Evolutionary conservation across 2,329 filamentous ascomycete genomes (phyloP), one percentile per base, ranked within the genome.

Genomic region (Penicillium sp.): DNA sequence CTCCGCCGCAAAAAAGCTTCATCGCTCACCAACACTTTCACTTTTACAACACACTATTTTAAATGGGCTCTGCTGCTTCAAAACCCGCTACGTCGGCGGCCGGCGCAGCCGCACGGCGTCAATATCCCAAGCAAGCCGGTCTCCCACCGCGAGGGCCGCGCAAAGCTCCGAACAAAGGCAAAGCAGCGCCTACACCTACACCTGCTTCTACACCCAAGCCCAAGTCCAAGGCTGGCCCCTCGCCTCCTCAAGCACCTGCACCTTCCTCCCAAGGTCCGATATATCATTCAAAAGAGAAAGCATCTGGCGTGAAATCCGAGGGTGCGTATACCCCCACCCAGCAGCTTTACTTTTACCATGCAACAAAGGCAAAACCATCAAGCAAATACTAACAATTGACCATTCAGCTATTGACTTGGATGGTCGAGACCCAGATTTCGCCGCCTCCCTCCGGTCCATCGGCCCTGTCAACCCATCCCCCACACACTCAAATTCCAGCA

Each of bases 391-490:
- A 19, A 36, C 41, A 51, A 53, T 32, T 55, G 6, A 7, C 26
- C 36, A 19, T 45, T 42, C 50, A 81, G 81, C 79, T 46, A 80
- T 86, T 58, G 81, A 85, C 61, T 76, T 83, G 64, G 84, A 87
- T 65, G 83, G 78, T 52, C 79, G 78, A 55, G 84, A 86, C 66
- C 83, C 83, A 1, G 76, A 81, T 66, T 93, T 80, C 83, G 89
- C 92, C 79, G 87, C 84, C 68, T 95, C 91, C 60, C 89, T 97
- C 58, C 88, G 86, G 63, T 75, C 73, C 42, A 75, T 86, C 54
- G 84, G 83, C 53, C 79, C 82, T 51, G 83, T 85, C 7, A 79
- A 78, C 50, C 81, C 82, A 29, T 80, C 79, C 55, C 81, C 81
- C 2, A 83, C 82, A 26, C 75, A 79, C 58, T 84, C 82, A 10